Percentiles rank a stretch among this genome's conserved stretches.
phyloP scores from a whole-genome alignment of 176 grass and related monocot species.

The Rhynchospora breviuscula region DNA sequence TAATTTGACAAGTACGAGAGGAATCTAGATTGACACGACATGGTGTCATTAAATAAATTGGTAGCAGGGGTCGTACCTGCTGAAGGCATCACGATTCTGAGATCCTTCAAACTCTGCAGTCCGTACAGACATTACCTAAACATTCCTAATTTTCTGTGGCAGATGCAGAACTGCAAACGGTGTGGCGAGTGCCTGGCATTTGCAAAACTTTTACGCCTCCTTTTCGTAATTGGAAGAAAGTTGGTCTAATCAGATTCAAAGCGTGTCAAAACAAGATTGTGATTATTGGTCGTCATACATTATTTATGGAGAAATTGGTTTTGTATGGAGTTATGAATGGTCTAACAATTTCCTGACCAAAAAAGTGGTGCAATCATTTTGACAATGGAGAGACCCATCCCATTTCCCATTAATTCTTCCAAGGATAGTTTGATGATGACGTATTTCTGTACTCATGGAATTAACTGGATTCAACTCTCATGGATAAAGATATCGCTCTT shows the following conservation, averaged over 20 bases:
- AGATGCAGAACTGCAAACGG: not conserved
- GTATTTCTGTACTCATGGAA: not conserved
- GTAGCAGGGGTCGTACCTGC: not conserved
- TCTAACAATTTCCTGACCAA: not conserved
- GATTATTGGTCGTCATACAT: not conserved
- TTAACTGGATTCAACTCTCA: not conserved
- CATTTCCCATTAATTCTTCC: not conserved
- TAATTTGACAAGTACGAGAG: not conserved
- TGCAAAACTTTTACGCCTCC: not conserved
- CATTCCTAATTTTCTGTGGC: not conserved
- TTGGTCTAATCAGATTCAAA: not conserved
- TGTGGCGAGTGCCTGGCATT: not conserved
- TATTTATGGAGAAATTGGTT: not conserved
- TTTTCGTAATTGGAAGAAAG: not conserved
- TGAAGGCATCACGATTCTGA: not conserved
- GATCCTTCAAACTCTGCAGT: not conserved
- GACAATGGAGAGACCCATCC: not conserved
- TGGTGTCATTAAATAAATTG: not conserved
- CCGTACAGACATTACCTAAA: not conserved
- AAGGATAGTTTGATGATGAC: not conserved
- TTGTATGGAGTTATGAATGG: not conserved
- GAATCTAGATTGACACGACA: conserved; percentile 18
- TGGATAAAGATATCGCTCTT: not conserved
- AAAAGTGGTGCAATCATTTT: not conserved
- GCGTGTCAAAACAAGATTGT: not conserved